These are phyloP conservation scores for Aureobasidium sp. DNA, from an alignment of 2,329 filamentous ascomycete genomes.

Conservation along the genomic window DNA sequence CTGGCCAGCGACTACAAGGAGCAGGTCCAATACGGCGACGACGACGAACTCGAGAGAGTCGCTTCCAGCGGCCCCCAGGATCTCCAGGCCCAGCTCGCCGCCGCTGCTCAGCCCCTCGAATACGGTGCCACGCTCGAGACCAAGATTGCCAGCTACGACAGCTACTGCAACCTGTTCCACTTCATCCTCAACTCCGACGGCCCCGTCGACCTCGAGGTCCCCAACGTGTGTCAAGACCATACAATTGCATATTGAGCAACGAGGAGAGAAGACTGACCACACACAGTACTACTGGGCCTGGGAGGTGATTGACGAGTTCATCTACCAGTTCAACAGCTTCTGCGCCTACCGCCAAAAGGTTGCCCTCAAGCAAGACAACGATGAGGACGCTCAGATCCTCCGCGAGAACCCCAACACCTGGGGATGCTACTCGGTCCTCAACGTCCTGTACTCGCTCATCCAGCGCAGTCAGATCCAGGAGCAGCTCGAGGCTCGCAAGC, in stretches of 20 bases:
- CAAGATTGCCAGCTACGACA: constrained; percentile 98
- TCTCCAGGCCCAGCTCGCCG: constrained; percentile 82
- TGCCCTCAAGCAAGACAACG: constrained; percentile 72
- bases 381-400: constrained; percentile 84
- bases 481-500: constrained; percentile 89
- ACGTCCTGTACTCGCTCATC: constrained; percentile 98
- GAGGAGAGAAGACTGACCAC: constrained; percentile 1
- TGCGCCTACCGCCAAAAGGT: constrained; percentile 92
- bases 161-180: constrained; percentile 98
- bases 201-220: constrained; percentile 93
- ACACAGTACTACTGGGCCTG: constrained; percentile 97
- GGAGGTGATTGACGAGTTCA: constrained; percentile 99
- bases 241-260: constrained; percentile 13
- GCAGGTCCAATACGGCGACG: constrained; percentile 86
- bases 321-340: constrained; percentile 99
- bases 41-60: constrained; percentile 62
- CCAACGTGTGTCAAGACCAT: constrained; percentile 60
- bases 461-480: constrained; percentile 97
- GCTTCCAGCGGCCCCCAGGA: constrained; percentile 65
- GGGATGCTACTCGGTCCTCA: constrained; percentile 99
- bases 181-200: constrained; percentile 98
- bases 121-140: constrained; percentile 92
- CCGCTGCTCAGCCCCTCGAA: constrained; percentile 88
- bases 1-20: constrained; percentile 93
- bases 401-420: constrained; percentile 97